Base-by-base conservation (phyloP, 306 rosid species). In the Quercus mongolica region DNA sequence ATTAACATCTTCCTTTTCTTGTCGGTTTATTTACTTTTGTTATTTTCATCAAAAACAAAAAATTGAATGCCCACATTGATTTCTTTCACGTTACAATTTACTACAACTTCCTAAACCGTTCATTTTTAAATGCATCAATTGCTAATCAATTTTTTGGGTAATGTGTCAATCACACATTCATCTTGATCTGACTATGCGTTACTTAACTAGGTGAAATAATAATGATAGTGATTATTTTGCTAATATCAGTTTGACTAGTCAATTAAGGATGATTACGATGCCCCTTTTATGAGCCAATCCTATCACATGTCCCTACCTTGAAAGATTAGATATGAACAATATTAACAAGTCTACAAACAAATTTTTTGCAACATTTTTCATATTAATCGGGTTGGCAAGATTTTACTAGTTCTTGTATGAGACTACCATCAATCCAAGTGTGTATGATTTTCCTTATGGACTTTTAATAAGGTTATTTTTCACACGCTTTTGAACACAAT, bases 401-500 rank as follows among this genome's bases (percentile, higher is more conserved):
- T 41, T 41, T 0, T 41, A 41, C 0, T 41, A 0, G 0, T 41
- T 41, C 12, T 8, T 0, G 0, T 41, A 2, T 41, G 3, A 41
- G 12, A 0, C 0, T 8, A 41, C 1, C 46, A 41, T 0, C 3
- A 0, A 41, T 8, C 0, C 0, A 8, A 8, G 11, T 3, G 1
- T 8, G 0, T 2, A 8, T 8, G 0, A 0, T 41, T 41, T 7
- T 8, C 1, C 0, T 0, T 8, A 8, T 41, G 3, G 8, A 41
- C 46, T 41, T 41, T 8, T 1, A 41, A 41, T 41, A 8, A 41
- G 0, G 0, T 41, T 41, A 2, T 41, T 41, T 41, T 8, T 0
- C 3, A 41, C 46, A 0, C 3, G 46, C 3, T 41, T 41, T 41
- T 41, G 12, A 8, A 41, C 46, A 41, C 46, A 38, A 1, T 11